Base-by-base conservation (phyloP, 2,329 filamentous ascomycete species). In the Emmonsia crescens region DNA sequence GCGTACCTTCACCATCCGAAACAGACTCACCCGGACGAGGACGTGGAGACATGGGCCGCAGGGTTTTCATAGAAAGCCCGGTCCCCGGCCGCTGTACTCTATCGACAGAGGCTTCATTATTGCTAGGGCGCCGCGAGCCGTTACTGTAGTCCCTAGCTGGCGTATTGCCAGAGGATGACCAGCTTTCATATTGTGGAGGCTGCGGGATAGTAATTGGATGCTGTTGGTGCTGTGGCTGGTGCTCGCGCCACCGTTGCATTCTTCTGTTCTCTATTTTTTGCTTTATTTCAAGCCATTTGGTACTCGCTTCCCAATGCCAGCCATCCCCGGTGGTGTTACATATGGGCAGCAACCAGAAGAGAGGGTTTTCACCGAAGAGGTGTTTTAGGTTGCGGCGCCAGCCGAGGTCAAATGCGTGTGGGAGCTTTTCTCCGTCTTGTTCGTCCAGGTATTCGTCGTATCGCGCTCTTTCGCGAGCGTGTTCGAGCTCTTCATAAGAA, bases 341-440 rank as follows among this genome's bases (percentile, higher is more conserved):
- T 54, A 97, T 78, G 0, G 94, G 94, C 1, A 97, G 64, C 33
- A 81, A 77, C 93, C 94, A 97, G 9, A 94, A 78, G 31, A 83
- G 75, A 1, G 85, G 86, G 0, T 79, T 83, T 0, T 84, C 83
- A 0, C 94, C 94, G 66, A 99, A 91, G 2, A 99, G 82, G 72
- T 96, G 89, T 0, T 77, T 71, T 5, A 97, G 74, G 72, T 99
- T 99, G 49, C 82, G 83, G 62, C 83, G 85, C 82, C 87, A 88
- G 63, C 94, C 94, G 1, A 96, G 84, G 68, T 99, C 89, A 70
- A 99, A 99, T 2, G 92, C 94, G 71, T 94, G 92, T 1, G 94
- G 94, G 31, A 99, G 82, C 71, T 89, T 91, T 68, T 89, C 85
- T 58, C 87, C 90, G 74, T 96, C 92, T 72, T 91, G 83, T 72